Percentiles rank a stretch among this genome's conserved stretches.
These are phyloP conservation scores for Colletotrichum camelliae DNA, from an alignment of 2,329 filamentous ascomycete species.

Conservation along the genomic window DNA sequence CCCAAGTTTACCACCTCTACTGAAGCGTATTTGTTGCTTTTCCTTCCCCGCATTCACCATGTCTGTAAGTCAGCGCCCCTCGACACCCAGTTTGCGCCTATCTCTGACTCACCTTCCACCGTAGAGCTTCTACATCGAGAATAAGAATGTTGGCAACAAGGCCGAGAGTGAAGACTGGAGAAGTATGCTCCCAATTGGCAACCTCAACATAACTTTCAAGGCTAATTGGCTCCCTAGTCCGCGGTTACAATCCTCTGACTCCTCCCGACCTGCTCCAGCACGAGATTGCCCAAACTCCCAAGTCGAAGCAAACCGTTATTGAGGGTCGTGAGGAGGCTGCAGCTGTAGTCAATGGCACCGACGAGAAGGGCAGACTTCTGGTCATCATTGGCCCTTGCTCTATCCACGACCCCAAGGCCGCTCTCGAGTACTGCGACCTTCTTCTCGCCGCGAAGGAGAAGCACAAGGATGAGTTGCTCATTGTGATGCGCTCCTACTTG, in stretches of 20 bases:
- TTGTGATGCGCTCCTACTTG: slow-evolving; percentile 97
- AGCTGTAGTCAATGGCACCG: slow-evolving; percentile 71
- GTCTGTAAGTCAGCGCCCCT: slow-evolving; percentile 34
- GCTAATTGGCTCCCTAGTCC: slow-evolving; percentile 57
- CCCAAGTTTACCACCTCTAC: background rate
- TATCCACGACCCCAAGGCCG: slow-evolving; percentile 91
- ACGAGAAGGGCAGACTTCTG: slow-evolving; percentile 64
- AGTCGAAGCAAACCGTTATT: slow-evolving; percentile 66
- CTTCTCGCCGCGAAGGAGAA: slow-evolving; percentile 84
- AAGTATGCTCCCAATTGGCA: slow-evolving; percentile 59
- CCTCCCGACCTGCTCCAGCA: slow-evolving; percentile 94
- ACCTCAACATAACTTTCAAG: background rate
- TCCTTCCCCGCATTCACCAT: slow-evolving; percentile 26
- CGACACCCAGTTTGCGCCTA: background rate
- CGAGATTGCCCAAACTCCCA: slow-evolving; percentile 73
- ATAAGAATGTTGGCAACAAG: slow-evolving; percentile 80
- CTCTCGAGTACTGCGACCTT: slow-evolving; percentile 90
- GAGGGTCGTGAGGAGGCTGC: slow-evolving; percentile 67
- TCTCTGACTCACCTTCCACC: slow-evolving; percentile 29
- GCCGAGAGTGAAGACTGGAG: slow-evolving; percentile 80
- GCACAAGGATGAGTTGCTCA: slow-evolving; percentile 86
- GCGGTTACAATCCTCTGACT: slow-evolving; percentile 91
- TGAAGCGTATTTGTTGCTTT: background rate
- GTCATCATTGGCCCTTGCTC: slow-evolving; percentile 95
- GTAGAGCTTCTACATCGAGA: slow-evolving; percentile 75